These are phyloP conservation scores for Pulveroboletus sp. DNA, from an alignment of 1,284 basidiomycete species.

Conservation along the genomic window DNA sequence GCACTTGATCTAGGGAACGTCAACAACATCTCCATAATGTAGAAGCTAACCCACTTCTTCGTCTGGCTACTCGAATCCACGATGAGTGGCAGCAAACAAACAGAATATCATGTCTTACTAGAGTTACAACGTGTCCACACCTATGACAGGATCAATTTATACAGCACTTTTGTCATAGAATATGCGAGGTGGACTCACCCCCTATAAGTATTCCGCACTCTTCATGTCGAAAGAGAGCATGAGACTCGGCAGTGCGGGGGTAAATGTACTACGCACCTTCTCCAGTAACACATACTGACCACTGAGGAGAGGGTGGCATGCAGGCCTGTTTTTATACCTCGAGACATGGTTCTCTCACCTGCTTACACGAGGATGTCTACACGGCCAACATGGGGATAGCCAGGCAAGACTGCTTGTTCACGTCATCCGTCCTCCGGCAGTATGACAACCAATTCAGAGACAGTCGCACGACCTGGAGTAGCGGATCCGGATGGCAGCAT, in stretches of 20 bases:
- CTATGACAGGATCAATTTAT: constrained; percentile 37
- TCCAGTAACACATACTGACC: constrained; percentile 47
- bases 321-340: constrained; percentile 33
- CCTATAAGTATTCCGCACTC: constrained; percentile 54
- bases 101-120: constrained; percentile 43
- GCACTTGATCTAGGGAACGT: constrained; percentile 57
- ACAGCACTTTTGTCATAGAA: background rate
- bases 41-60: constrained; percentile 50
- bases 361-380: constrained; percentile 33
- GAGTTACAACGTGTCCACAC: constrained; percentile 58
- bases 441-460: constrained; percentile 32
- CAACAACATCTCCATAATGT: constrained; percentile 10
- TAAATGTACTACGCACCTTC: constrained; percentile 32
- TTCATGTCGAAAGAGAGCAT: constrained; percentile 23
- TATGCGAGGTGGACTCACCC: constrained; percentile 35
- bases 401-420: constrained; percentile 26
- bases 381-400: constrained; percentile 33
- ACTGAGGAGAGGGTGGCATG: constrained; percentile 17
- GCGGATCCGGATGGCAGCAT: constrained; percentile 27
- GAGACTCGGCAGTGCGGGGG: constrained; percentile 4
- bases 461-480: constrained; percentile 33
- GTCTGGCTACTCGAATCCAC: constrained; percentile 48
- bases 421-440: constrained; percentile 33
- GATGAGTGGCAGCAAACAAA: constrained; percentile 12
- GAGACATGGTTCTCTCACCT: constrained; percentile 28